These are phyloP conservation scores for Babesia divergens DNA, from an alignment of 169 alveolate species.

Conservation along the genomic window DNA sequence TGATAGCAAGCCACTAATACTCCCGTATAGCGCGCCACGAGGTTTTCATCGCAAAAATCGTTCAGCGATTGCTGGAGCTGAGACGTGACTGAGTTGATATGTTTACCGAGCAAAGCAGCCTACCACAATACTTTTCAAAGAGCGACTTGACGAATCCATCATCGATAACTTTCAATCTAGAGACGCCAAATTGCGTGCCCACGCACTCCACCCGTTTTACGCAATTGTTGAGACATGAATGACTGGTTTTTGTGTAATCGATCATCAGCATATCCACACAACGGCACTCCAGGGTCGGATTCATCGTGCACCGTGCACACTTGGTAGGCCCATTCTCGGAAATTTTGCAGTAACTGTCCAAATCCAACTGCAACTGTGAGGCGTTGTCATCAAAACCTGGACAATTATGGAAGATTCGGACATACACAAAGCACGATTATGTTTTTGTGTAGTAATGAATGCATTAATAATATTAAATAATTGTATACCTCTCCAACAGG, in stretches of 20 bases:
- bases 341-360: slow-evolving; percentile 10
- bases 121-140: slow-evolving; percentile 10
- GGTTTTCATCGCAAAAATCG: slow-evolving; percentile 11
- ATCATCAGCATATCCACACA: slow-evolving; percentile 21
- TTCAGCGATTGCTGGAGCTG: slow-evolving; percentile 39
- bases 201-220: slow-evolving; percentile 4
- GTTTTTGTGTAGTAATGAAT: neutral
- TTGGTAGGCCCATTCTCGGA: neutral
- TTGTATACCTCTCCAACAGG: slow-evolving; percentile 16
- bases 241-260: neutral
- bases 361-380: neutral
- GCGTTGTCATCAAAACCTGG: neutral
- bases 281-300: slow-evolving; percentile 1
- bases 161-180: neutral
- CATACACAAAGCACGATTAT: neutral
- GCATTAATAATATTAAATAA: neutral
- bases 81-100: slow-evolving; percentile 1
- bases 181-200: neutral
- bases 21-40: neutral
- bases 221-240: slow-evolving; percentile 37
- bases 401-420: neutral
- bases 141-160: neutral
- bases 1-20: neutral
- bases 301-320: slow-evolving; percentile 3
- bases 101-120: neutral